phyloP scores from a whole-genome alignment of 2,329 filamentous ascomycete genomes.

The Colletotrichum musicola region DNA sequence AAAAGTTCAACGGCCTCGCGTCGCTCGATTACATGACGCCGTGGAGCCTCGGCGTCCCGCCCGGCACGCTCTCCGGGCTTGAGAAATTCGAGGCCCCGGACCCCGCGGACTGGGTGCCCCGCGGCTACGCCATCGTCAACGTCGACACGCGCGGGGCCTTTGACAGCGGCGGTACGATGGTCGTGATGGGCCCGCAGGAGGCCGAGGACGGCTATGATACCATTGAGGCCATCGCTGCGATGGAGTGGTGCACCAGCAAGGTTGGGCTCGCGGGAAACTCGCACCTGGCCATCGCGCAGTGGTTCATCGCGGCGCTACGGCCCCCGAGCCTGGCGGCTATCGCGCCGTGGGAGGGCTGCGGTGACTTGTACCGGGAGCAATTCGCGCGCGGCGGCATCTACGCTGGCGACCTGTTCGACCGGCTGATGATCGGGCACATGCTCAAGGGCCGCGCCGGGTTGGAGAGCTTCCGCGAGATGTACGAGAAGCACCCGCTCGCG shows the following conservation, averaged over 20 bases:
- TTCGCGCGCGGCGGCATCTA: conserved; percentile 44
- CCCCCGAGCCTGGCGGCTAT: conserved; percentile 41
- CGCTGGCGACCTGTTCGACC: conserved; percentile 40
- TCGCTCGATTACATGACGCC: conserved; percentile 52
- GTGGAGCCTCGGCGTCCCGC: conserved; percentile 53
- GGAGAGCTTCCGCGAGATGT: conserved; percentile 42
- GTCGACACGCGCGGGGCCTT: conserved; percentile 46
- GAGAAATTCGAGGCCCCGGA: conserved; percentile 49
- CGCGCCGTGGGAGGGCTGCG: conserved; percentile 57
- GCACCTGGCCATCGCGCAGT: conserved; percentile 44
- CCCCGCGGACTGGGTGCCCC: conserved; percentile 46
- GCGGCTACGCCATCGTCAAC: conserved; percentile 47
- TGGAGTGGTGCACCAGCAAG: conserved; percentile 45
- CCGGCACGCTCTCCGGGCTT: conserved; percentile 39
- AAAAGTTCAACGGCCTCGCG: conserved; percentile 54
- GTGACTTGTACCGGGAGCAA: conserved; percentile 43
- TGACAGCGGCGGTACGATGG: conserved; percentile 45
- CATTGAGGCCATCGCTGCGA: conserved; percentile 42
- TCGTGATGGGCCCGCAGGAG: conserved; percentile 42
- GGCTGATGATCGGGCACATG: conserved; percentile 39
- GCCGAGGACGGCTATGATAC: conserved; percentile 43
- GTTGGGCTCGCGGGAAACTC: conserved; percentile 46
- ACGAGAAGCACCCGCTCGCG: conserved; percentile 39
- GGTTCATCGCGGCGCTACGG: conserved; percentile 40
- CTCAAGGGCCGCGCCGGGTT: conserved; percentile 42